phyloP scores from a whole-genome alignment of 441 rosid genomes.

The Gossypium davidsonii region DNA sequence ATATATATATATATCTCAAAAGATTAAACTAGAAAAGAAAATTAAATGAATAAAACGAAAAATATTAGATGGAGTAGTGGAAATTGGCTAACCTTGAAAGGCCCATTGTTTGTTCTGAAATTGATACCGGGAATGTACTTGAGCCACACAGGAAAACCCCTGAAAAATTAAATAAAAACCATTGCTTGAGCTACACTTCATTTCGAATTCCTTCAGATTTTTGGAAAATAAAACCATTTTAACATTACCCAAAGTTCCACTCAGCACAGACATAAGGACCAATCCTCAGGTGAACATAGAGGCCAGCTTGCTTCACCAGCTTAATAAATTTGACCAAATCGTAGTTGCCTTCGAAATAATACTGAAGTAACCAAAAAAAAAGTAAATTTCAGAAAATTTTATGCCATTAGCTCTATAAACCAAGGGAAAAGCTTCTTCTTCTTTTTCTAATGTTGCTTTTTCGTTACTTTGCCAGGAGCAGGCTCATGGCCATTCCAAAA shows the following conservation, averaged over 20 bases:
- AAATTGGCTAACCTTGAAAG: conserved; percentile 68
- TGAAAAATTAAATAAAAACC: conserved; percentile 30
- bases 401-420: conserved; percentile 1
- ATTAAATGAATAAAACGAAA: conserved; percentile 8
- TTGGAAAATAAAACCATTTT: background rate
- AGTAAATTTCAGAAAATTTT: background rate
- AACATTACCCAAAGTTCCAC: conserved; percentile 88
- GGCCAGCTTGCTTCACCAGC: conserved; percentile 78
- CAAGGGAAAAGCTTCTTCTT: background rate
- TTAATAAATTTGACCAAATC: conserved; percentile 82
- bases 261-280: conserved; percentile 98
- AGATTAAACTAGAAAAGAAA: conserved; percentile 14
- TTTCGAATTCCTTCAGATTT: conserved; percentile 8
- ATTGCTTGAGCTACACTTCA: conserved; percentile 16
- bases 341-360: conserved; percentile 74
- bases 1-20: background rate
- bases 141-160: conserved; percentile 99
- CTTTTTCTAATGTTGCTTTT: background rate
- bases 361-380: conserved; percentile 38
- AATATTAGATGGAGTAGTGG: conserved; percentile 17
- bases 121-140: conserved; percentile 85
- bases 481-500: conserved; percentile 99
- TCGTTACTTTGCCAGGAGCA: conserved; percentile 67
- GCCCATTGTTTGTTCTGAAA: conserved; percentile 91
- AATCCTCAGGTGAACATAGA: conserved; percentile 81